These are phyloP conservation scores for Arxiozyma telluris DNA, from an alignment of 1,139 yeast species.

Conservation along the genomic window DNA sequence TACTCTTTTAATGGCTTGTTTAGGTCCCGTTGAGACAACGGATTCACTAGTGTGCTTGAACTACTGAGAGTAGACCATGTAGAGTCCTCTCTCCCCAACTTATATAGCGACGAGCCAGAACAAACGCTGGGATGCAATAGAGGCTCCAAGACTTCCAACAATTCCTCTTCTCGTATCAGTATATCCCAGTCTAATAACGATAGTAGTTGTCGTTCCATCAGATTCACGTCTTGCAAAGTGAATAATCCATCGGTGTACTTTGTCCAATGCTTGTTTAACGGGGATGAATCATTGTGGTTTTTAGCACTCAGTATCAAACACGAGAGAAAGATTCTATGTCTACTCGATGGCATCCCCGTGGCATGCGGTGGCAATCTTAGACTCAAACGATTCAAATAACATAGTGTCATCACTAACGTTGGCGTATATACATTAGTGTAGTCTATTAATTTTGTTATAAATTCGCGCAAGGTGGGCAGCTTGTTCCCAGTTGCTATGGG, in stretches of 20 bases:
- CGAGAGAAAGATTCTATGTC: conserved; percentile 67
- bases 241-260: conserved; percentile 66
- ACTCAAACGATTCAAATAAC: conserved; percentile 53
- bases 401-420: conserved; percentile 61
- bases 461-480: conserved; percentile 62
- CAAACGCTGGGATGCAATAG: conserved; percentile 47
- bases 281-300: conserved; percentile 68
- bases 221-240: conserved; percentile 56
- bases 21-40: conserved; percentile 2
- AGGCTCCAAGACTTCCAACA: conserved; percentile 39
- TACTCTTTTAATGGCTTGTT: conserved; percentile 3
- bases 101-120: conserved; percentile 5
- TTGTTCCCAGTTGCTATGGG: background rate
- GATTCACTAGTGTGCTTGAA: conserved; percentile 13
- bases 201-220: conserved; percentile 71
- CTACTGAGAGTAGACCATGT: conserved; percentile 19
- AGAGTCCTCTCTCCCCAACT: conserved; percentile 15
- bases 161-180: conserved; percentile 45
- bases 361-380: conserved; percentile 57
- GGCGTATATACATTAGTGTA: conserved; percentile 71
- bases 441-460: conserved; percentile 58
- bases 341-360: conserved; percentile 65
- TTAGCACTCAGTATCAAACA: conserved; percentile 65
- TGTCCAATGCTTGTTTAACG: conserved; percentile 72
- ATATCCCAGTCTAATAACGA: conserved; percentile 65